Base-by-base conservation (phyloP, 352 stramenopile genomes). In the Elongisporangium senticosum region DNA sequence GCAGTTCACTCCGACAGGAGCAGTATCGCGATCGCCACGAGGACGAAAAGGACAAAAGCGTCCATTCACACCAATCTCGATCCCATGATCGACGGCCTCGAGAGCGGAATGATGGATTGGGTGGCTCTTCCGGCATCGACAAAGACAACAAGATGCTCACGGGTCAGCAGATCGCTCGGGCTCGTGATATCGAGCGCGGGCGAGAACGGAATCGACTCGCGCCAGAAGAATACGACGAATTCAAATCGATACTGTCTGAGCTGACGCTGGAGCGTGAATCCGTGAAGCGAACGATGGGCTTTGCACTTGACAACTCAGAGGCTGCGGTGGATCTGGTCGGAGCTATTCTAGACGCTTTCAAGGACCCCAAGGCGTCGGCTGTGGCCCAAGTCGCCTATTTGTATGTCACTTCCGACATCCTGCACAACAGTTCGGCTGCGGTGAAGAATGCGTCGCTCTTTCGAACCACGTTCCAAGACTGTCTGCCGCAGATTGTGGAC, bases 371-470 rank as follows among this genome's bases (percentile, higher is more conserved):
- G 0, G 69, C 57, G 3, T 79, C 72, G 15, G 67, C 74, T 3
- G 63, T 88, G 23, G 62, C 75, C 7, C 71, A 87, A 13, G 60
- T 95, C 56, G 83, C 70, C 11, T 72, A 82, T 22, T 58, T 97
- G 51, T 96, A 90, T 56, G 71, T 96, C 56, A 68, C 88, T 10
- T 96, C 87, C 13, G 89, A 97, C 55, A 86, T 97, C 47, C 69
- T 97, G 33, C 86, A 96, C 74, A 97, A 97, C 59, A 93, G 84
- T 58, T 94, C 81, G 15, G 89, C 87, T 24, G 71, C 78, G 13
- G 79, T 96, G 49, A 91, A 93, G 67, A 96, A 96, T 53, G 87
- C 87, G n/a, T 94, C 85, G 47, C 72, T 89, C 15, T 97, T 95
- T 53, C 84, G 89, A 3, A 93, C 87, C 39, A 90, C 82, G 55